Evolutionary conservation across 768 basidiomycete species (phyloP).

Genomic region (Russula sp.): DNA sequence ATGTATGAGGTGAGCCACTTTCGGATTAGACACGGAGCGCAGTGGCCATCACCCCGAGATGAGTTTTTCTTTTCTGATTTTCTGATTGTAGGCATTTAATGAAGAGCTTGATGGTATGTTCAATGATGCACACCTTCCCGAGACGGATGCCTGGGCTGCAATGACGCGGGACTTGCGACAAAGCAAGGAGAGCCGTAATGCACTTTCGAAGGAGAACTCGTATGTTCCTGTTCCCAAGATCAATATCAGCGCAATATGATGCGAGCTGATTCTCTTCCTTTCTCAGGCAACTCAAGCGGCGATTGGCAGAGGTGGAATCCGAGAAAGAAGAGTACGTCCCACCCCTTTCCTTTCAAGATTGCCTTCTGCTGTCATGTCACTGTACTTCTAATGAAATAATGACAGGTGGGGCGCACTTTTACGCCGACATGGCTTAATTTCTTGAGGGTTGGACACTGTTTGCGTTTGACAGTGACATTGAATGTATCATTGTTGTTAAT

Average conservation of each 20-base stretch:
- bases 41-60: background rate
- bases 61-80: background rate
- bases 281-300: slow-evolving; percentile 63
- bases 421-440: slow-evolving; percentile 45
- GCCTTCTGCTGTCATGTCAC: background rate
- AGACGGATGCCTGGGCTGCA: slow-evolving; percentile 78
- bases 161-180: slow-evolving; percentile 68
- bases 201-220: slow-evolving; percentile 76
- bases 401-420: slow-evolving; percentile 67
- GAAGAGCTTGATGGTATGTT: slow-evolving; percentile 92
- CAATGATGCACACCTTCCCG: slow-evolving; percentile 77
- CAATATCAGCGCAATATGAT: slow-evolving; percentile 1
- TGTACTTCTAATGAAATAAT: slow-evolving; percentile 7
- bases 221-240: slow-evolving; percentile 45
- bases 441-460: slow-evolving; percentile 31
- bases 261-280: slow-evolving; percentile 19
- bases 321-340: slow-evolving; percentile 75
- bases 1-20: slow-evolving; percentile 74
- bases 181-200: slow-evolving; percentile 75
- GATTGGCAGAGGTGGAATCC: slow-evolving; percentile 64
- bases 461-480: background rate
- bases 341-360: slow-evolving; percentile 11
- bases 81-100: slow-evolving; percentile 71
- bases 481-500: slow-evolving; percentile 23
- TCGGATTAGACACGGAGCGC: background rate